These are phyloP conservation scores for Sicyos edulis DNA, from an alignment of 306 rosid genomes.

Conservation along the genomic window DNA sequence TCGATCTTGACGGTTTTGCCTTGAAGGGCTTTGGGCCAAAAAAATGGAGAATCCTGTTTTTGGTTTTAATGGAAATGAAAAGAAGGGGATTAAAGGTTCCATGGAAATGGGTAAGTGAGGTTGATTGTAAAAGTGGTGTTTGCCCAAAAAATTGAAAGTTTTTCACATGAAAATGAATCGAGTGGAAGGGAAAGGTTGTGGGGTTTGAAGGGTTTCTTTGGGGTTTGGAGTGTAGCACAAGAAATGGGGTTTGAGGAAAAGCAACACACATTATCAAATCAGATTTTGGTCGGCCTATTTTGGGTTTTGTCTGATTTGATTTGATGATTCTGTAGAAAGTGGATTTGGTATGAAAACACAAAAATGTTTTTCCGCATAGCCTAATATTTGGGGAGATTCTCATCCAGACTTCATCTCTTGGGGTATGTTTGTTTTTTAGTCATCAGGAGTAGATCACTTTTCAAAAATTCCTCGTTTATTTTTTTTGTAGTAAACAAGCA, in stretches of 20 bases:
- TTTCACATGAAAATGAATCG: no score
- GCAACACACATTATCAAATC: slow-evolving; percentile 2
- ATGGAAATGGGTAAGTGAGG: slow-evolving; percentile 3
- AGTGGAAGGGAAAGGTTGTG: background rate
- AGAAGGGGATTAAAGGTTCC: background rate
- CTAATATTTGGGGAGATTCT: no score
- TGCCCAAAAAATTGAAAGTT: background rate
- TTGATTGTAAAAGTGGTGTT: slow-evolving; percentile 5
- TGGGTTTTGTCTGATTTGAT: background rate
- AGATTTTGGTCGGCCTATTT: background rate
- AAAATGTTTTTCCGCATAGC: no score
- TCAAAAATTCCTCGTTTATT: no score
- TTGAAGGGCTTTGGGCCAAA: background rate
- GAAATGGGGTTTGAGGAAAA: slow-evolving; percentile 7
- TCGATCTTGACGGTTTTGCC: background rate
- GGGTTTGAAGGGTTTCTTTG: background rate
- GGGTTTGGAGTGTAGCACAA: slow-evolving; percentile 14
- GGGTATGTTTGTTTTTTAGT: no score
- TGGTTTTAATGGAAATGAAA: background rate
- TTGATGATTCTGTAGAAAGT: no score
- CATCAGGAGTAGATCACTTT: no score
- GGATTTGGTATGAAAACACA: no score
- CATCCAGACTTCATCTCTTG: no score
- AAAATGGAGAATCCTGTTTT: background rate
- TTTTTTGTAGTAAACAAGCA: no score